Conservation (phyloP, 1,139 yeast species). For the Yamadazyma membranifaciens region DNA sequence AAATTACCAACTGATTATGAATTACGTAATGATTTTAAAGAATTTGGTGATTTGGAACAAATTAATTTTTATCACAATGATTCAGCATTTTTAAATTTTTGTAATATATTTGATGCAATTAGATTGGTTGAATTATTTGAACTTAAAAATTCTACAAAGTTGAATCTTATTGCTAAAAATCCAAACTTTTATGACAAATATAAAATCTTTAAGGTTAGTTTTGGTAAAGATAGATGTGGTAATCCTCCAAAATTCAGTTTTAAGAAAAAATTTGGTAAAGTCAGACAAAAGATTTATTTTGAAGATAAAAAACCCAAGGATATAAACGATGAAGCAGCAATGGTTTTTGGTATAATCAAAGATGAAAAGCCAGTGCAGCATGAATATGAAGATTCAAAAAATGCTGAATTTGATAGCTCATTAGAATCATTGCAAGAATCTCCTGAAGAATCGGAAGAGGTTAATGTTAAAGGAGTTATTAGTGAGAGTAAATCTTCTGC, state of each 20-base stretch:
- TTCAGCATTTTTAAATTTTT: conserved; percentile 46
- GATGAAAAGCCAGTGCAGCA: conserved; percentile 13
- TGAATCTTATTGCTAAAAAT: conserved; percentile 21
- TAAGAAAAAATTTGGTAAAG: conserved; percentile 28
- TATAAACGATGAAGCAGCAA: conserved; percentile 43
- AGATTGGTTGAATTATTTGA: conserved; percentile 35
- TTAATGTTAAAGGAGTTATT: not conserved
- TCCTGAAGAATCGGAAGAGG: conserved; percentile 7
- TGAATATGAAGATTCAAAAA: not conserved
- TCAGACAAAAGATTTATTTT: conserved; percentile 17
- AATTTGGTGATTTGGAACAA: conserved; percentile 46
- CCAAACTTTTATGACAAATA: conserved; percentile 40
- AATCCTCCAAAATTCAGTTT: conserved; percentile 46
- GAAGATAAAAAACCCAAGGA: conserved; percentile 6
- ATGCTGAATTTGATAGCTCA: not conserved
- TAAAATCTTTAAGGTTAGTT: conserved; percentile 39
- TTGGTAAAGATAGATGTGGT: conserved; percentile 50
- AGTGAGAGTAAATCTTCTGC: not conserved
- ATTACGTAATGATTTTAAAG: conserved; percentile 36
- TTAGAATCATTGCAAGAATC: conserved; percentile 1
- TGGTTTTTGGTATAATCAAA: conserved; percentile 47
- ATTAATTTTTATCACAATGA: conserved; percentile 47
- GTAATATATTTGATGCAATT: conserved; percentile 40
- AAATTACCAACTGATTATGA: conserved; percentile 41
- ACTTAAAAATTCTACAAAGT: conserved; percentile 17